These are phyloP conservation scores for Oryza coarctata DNA, from an alignment of 176 grass and related monocot genomes.

Conservation along the genomic window DNA sequence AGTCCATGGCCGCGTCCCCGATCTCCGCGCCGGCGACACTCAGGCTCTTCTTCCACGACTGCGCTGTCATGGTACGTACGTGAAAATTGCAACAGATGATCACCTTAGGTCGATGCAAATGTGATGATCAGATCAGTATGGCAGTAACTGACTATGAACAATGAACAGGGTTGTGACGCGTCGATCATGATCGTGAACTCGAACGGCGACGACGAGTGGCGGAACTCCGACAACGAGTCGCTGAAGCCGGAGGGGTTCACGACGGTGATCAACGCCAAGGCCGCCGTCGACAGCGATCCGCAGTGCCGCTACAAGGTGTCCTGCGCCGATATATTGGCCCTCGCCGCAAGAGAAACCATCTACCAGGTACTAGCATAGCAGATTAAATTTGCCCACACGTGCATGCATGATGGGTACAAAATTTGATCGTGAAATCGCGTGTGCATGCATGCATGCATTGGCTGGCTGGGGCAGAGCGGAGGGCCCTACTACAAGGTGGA, in stretches of 20 bases:
- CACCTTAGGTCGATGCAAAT: background rate
- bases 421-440: background rate
- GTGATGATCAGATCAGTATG: background rate
- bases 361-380: conserved; percentile 33
- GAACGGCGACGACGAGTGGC: conserved; percentile 64
- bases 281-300: conserved; percentile 56
- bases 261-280: conserved; percentile 59
- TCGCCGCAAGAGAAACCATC: conserved; percentile 61
- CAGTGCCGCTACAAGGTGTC: conserved; percentile 62
- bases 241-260: conserved; percentile 51
- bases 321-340: conserved; percentile 72
- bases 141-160: no score
- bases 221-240: conserved; percentile 38
- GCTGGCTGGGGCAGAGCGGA: conserved; percentile 45
- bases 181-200: conserved; percentile 61
- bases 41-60: conserved; percentile 77
- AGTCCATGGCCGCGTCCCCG: conserved; percentile 40
- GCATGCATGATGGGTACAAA: background rate
- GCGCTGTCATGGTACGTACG: conserved; percentile 47
- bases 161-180: conserved; percentile 66
- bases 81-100: background rate
- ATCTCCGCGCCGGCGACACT: conserved; percentile 46
- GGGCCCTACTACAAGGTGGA: conserved; percentile 66
- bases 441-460: background rate
- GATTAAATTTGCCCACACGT: background rate